Conservation (phyloP, 2,329 filamentous ascomycete species). For the Cephalotrichum gorgonifer region DNA sequence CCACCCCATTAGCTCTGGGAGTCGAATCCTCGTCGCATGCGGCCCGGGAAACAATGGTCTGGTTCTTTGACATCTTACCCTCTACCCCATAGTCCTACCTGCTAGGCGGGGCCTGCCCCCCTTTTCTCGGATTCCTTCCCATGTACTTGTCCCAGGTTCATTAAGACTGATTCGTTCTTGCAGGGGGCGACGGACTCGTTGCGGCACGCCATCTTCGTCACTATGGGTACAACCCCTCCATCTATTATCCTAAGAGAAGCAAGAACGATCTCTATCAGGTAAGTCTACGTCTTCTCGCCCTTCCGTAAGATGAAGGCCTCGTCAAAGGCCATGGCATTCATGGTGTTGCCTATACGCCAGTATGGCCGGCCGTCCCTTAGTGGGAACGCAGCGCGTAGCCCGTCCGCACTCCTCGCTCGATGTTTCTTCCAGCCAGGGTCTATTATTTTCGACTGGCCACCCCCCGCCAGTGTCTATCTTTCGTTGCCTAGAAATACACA, state of each 20-base stretch:
- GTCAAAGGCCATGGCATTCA: too few species aligned
- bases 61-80: conserved; percentile 11
- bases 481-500: too few species aligned
- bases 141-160: too few species aligned
- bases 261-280: conserved; percentile 87
- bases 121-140: background rate
- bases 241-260: conserved; percentile 89
- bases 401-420: too few species aligned
- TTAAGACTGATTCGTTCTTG: background rate
- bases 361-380: too few species aligned
- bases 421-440: too few species aligned
- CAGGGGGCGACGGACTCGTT: conserved; percentile 88
- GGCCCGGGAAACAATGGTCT: conserved; percentile 73
- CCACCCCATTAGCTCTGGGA: conserved; percentile 64
- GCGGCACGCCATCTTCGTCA: conserved; percentile 85
- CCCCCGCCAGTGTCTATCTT: too few species aligned
- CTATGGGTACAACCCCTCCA: conserved; percentile 78
- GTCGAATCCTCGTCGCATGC: conserved; percentile 75
- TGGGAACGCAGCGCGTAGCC: too few species aligned
- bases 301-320: background rate
- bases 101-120: background rate
- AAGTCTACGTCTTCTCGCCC: conserved; percentile 13
- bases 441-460: too few species aligned
- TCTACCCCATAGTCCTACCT: background rate
- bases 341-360: too few species aligned